These are phyloP conservation scores for Fibroporia radiculosa DNA, from an alignment of 768 basidiomycete species.

Conservation along the genomic window DNA sequence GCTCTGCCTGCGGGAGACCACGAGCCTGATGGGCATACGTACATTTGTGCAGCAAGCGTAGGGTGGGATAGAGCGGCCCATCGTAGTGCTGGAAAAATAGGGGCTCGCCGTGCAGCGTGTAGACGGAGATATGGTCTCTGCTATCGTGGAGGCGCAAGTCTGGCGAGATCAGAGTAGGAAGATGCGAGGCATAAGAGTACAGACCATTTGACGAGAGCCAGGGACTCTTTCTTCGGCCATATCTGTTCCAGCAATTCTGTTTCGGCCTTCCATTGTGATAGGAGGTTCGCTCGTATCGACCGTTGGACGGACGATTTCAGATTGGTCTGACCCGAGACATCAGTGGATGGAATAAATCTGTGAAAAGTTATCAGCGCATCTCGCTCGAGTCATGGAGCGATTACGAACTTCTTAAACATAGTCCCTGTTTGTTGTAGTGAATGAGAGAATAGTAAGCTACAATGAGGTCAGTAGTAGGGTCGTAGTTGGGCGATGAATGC, in stretches of 20 bases:
- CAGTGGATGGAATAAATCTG: constrained; percentile 68
- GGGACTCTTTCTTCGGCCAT: constrained; percentile 98
- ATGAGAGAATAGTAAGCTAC: constrained; percentile 2
- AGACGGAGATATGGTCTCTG: constrained; percentile 93
- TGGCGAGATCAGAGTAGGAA: not conserved
- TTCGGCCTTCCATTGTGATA: constrained; percentile 79
- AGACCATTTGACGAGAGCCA: constrained; percentile 93
- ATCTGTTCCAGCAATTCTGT: constrained; percentile 80
- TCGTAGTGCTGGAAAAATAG: constrained; percentile 96
- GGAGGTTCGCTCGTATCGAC: constrained; percentile 68
- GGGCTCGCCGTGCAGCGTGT: constrained; percentile 80
- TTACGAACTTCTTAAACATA: constrained; percentile 74
- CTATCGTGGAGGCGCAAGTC: constrained; percentile 37
- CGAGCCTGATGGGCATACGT: constrained; percentile 12
- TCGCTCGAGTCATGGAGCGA: not conserved
- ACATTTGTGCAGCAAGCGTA: constrained; percentile 92
- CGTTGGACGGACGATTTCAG: constrained; percentile 93
- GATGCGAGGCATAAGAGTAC: constrained; percentile 17
- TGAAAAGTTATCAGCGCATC: not conserved
- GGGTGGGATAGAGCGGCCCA: constrained; percentile 84
- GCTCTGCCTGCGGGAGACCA: not conserved
- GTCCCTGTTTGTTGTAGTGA: too few species aligned
- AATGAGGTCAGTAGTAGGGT: too few species aligned
- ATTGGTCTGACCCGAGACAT: constrained; percentile 84
- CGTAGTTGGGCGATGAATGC: too few species aligned